Base-by-base conservation (phyloP, 2,329 filamentous ascomycete species). In the Blastomyces parvus region DNA sequence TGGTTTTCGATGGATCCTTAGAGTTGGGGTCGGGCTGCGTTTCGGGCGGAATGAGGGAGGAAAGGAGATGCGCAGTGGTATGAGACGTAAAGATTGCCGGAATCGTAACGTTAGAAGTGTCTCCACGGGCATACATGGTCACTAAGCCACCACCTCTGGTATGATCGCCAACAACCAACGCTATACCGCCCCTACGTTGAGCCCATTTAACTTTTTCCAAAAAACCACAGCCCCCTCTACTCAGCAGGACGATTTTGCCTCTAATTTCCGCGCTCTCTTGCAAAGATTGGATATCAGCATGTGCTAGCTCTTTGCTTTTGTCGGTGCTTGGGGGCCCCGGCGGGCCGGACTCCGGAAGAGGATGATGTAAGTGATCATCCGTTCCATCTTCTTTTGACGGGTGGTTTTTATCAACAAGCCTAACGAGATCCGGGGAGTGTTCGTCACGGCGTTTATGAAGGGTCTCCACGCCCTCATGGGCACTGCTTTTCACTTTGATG, bases 131-230 rank as follows among this genome's bases (percentile, higher is more conserved):
- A 74, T 96, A 97, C 94, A 99, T 99, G 69, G 95, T 94, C 60
- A 97, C 90, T 65, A 99, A 79, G 44, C 89, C 89, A 3, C 91
- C 92, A 55, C 93, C 93, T 65, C 90, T 89, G 64, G 90, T 88
- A 74, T 97, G 89, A 74, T 99, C 94, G 33, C 94, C 94, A 2
- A 99, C 92, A 67, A 99, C 95, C 65, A 99, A 81, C 44, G 90
- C 94, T 64, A 91, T 83, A 25, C 89, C 94, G 30, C 94, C 94
- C 71, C 94, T 85, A 65, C 91, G 84, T 74, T 99, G 94, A 14
- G 89, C 91, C 94, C 94, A 99, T 79, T 95, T 93, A 67, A 94
- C 91, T 77, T 99, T 99, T 73, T 97, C 93, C 65, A 97, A 77
- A 74, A 99, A 99, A 5, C 94, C 94, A 75, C 94, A 99, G 8